Percentiles rank a stretch among this genome's conserved stretches.
Evolutionary conservation across 2,329 filamentous ascomycete genomes (phyloP).

Genomic region (Colletotrichum sp.): DNA sequence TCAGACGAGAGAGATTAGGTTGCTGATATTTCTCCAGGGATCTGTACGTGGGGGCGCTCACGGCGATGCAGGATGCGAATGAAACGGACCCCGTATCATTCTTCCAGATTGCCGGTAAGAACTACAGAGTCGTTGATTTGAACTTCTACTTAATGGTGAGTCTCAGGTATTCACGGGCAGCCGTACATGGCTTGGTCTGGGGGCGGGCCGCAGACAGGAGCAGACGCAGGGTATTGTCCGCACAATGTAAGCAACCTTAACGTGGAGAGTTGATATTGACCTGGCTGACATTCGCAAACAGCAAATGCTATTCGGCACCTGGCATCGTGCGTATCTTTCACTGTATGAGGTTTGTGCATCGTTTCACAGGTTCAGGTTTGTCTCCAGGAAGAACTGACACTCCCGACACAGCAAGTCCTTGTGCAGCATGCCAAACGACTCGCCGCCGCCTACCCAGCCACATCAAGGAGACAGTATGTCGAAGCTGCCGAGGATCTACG

Average conservation of each 20-base stretch:
- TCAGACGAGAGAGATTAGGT: neutral
- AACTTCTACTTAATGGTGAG: neutral
- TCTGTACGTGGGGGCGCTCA: conserved; percentile 64
- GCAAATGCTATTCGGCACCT: conserved; percentile 32
- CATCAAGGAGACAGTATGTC: conserved; percentile 34
- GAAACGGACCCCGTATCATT: conserved; percentile 58
- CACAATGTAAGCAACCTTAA: conserved; percentile 11
- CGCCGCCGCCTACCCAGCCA: conserved; percentile 18
- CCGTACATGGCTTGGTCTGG: conserved; percentile 58
- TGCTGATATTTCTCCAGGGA: conserved; percentile 31
- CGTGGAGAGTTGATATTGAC: neutral
- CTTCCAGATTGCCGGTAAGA: conserved; percentile 64
- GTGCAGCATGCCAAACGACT: conserved; percentile 27
- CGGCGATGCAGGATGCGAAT: conserved; percentile 56
- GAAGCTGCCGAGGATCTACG: conserved; percentile 52
- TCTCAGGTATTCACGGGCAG: conserved; percentile 65
- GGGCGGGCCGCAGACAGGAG: conserved; percentile 18
- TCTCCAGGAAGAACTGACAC: neutral
- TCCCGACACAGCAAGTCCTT: conserved; percentile 26
- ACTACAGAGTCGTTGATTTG: too few relatives aligned
- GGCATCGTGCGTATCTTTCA: conserved; percentile 23
- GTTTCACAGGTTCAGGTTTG: neutral
- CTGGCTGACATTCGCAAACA: conserved; percentile 45
- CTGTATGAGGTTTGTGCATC: conserved; percentile 33
- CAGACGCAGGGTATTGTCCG: conserved; percentile 19